Percentiles rank a stretch among this genome's conserved stretches.
Conservation (phyloP, 2,329 filamentous ascomycete genomes). For the Pseudogymnoascus sp. region DNA sequence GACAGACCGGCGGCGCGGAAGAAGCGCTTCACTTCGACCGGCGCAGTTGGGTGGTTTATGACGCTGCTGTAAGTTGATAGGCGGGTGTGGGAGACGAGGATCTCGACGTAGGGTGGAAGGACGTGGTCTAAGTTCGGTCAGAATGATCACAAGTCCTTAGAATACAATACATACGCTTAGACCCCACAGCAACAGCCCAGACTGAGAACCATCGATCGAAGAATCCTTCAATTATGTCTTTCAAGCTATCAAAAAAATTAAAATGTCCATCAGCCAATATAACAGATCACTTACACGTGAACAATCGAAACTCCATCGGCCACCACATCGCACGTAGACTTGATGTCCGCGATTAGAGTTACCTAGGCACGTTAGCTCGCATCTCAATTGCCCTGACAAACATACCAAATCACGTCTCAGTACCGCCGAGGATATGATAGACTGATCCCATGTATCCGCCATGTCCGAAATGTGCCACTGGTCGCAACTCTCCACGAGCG, state of each 20-base stretch:
- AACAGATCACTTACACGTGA: slow-evolving; percentile 37
- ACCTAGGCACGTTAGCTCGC: slow-evolving; percentile 33
- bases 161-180: slow-evolving; percentile 35
- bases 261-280: slow-evolving; percentile 11
- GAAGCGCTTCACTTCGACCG: slow-evolving; percentile 62
- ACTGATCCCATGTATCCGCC: slow-evolving; percentile 60
- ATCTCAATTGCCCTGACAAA: not conserved
- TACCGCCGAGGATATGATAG: slow-evolving; percentile 65
- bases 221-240: slow-evolving; percentile 56
- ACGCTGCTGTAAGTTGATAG: slow-evolving; percentile 69
- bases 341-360: slow-evolving; percentile 49
- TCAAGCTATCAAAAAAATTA: slow-evolving; percentile 34
- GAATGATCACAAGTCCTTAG: not conserved
- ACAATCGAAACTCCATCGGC: slow-evolving; percentile 48
- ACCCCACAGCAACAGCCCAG: slow-evolving; percentile 52
- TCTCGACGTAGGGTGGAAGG: slow-evolving; percentile 67
- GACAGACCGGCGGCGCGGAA: slow-evolving; percentile 66
- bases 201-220: slow-evolving; percentile 59
- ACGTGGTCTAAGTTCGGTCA: slow-evolving; percentile 36
- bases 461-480: slow-evolving; percentile 59
- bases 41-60: slow-evolving; percentile 67
- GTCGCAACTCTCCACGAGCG: slow-evolving; percentile 60
- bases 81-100: slow-evolving; percentile 64
- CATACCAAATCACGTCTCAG: slow-evolving; percentile 58
- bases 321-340: slow-evolving; percentile 53